Percentiles rank a stretch among this genome's conserved stretches.
These are phyloP conservation scores for Onygena corvina DNA, from an alignment of 2,329 filamentous ascomycete genomes.

Conservation along the genomic window DNA sequence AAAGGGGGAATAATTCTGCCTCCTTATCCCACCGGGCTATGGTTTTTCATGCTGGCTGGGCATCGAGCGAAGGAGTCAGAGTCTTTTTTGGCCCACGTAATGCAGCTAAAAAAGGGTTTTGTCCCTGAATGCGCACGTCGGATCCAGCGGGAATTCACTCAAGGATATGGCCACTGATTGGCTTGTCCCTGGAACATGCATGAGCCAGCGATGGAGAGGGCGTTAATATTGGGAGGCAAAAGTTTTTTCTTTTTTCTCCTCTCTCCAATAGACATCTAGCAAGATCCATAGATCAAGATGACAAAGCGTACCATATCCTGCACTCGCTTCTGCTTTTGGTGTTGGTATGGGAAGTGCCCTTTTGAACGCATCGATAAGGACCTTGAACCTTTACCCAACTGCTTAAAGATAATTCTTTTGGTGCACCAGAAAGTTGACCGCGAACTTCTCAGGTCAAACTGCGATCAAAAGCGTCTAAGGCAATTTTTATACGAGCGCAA, in stretches of 20 bases:
- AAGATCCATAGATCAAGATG: slow-evolving; percentile 2
- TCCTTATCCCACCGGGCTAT: neutral
- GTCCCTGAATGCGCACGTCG: neutral
- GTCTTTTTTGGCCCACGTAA: neutral
- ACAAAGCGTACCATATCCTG: neutral
- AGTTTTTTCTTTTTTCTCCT: slow-evolving; percentile 4
- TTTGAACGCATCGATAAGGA: too few species aligned
- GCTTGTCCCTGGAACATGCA: slow-evolving; percentile 6
- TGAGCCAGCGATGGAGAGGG: slow-evolving; percentile 2
- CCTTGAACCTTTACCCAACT: too few species aligned
- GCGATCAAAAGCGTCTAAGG: too few species aligned
- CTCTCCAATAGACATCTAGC: slow-evolving; percentile 3
- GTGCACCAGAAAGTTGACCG: too few species aligned
- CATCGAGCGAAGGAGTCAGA: neutral
- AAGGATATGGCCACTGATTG: neutral
- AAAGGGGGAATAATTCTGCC: neutral
- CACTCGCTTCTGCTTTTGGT: too few species aligned
- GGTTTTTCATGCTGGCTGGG: neutral
- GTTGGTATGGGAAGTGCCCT: too few species aligned
- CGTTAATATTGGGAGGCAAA: slow-evolving; percentile 3
- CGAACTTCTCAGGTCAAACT: too few species aligned
- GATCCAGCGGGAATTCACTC: neutral
- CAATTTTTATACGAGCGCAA: too few species aligned
- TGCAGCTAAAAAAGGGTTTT: neutral
- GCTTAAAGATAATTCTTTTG: too few species aligned